Percentiles rank a stretch among this genome's conserved stretches.
Evolutionary conservation across 2,329 filamentous ascomycete genomes (phyloP).

Genomic region (Alternaria arbusti): DNA sequence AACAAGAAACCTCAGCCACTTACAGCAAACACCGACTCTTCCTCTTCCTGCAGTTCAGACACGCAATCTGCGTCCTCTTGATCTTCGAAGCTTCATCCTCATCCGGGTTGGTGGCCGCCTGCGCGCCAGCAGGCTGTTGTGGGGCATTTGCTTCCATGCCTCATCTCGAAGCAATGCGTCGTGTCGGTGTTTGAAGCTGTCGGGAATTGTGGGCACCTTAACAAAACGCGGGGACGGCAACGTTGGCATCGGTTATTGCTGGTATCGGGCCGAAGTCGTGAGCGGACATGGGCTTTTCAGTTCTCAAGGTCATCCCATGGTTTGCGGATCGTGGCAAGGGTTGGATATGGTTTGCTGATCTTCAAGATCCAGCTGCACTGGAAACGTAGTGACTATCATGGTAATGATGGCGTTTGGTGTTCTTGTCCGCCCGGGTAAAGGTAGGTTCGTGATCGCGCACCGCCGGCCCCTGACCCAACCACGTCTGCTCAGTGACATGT

Average conservation of each 20-base stretch:
- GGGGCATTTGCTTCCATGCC: conserved; percentile 19
- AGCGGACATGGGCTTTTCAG: not conserved
- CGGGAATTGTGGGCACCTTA: conserved; percentile 10
- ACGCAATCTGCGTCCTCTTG: conserved; percentile 35
- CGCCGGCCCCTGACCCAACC: not conserved
- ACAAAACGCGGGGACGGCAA: conserved; percentile 13
- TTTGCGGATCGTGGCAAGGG: not conserved
- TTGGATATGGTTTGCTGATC: not conserved
- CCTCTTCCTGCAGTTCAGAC: conserved; percentile 47
- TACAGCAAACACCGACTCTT: conserved; percentile 50
- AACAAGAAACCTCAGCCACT: conserved; percentile 21
- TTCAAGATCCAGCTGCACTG: not conserved
- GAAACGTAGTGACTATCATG: not conserved
- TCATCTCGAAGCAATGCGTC: conserved; percentile 11
- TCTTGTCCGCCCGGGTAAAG: not conserved
- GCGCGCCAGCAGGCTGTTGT: conserved; percentile 15
- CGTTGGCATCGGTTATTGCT: conserved; percentile 13
- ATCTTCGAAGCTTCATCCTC: conserved; percentile 26
- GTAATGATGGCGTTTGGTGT: not conserved
- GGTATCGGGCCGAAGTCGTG: conserved; percentile 7
- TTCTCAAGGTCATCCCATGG: not conserved
- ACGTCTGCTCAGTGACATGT: not conserved
- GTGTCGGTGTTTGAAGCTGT: conserved; percentile 21
- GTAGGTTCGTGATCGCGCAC: not conserved
- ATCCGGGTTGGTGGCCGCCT: conserved; percentile 16